Evolutionary conservation across 2,329 filamentous ascomycete genomes (phyloP).

Genomic region (Davidsoniella neocaledoniae): DNA sequence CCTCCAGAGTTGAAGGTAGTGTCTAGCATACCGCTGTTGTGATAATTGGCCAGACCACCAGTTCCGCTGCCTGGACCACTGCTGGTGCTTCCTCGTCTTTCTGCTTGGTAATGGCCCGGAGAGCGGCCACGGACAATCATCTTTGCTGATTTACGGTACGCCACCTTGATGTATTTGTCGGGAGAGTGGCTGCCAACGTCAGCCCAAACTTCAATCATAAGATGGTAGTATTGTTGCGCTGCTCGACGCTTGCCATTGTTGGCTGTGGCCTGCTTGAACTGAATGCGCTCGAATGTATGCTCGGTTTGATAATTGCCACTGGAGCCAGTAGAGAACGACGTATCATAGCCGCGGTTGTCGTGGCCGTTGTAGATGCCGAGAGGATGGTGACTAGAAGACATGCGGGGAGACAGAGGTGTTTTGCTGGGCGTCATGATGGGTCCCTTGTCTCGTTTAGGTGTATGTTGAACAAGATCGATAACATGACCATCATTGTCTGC

Average conservation of each 20-base stretch:
- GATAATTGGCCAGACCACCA: conserved; percentile 38
- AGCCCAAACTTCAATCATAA: conserved; percentile 72
- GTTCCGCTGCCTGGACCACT: conserved; percentile 51
- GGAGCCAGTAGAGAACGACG: conserved; percentile 17
- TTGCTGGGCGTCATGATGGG: conserved; percentile 59
- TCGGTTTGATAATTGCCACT: conserved; percentile 28
- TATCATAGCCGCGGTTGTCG: conserved; percentile 15
- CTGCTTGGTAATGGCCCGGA: conserved; percentile 63
- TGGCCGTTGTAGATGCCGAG: conserved; percentile 29
- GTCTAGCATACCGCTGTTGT: conserved; percentile 23
- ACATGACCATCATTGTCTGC: conserved; percentile 58
- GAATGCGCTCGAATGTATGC: conserved; percentile 69
- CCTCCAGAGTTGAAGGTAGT: conserved; percentile 23
- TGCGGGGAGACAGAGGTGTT: conserved; percentile 49
- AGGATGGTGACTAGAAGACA: conserved; percentile 33
- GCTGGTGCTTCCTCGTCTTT: conserved; percentile 49
- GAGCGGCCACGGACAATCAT: conserved; percentile 79
- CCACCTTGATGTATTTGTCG: conserved; percentile 52
- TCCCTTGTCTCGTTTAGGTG: conserved; percentile 79
- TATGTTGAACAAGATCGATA: conserved; percentile 79
- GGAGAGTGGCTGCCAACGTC: conserved; percentile 37
- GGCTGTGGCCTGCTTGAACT: conserved; percentile 85
- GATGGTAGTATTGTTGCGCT: conserved; percentile 80
- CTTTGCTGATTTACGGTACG: conserved; percentile 55
- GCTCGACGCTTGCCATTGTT: conserved; percentile 86